Conservation (phyloP, 2,329 filamentous ascomycete species). For the Aquanectria penicillioides region DNA sequence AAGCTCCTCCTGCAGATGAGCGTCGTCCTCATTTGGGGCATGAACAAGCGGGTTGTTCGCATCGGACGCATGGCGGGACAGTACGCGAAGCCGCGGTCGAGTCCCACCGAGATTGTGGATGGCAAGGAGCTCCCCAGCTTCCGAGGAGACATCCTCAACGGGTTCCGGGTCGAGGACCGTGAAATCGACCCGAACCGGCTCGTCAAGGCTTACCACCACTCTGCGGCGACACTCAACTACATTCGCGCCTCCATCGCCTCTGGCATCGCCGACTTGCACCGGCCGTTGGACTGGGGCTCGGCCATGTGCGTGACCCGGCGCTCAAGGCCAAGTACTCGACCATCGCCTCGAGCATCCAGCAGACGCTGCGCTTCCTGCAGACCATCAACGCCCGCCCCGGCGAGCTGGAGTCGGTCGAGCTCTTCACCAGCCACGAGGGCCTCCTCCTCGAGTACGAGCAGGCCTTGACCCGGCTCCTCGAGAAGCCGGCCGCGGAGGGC, state of each 20-base stretch:
- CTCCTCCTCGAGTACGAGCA: slow-evolving; percentile 95
- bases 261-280: slow-evolving; percentile 92
- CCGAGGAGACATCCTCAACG: slow-evolving; percentile 95
- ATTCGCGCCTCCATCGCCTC: slow-evolving; percentile 84
- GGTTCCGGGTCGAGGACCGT: slow-evolving; percentile 79
- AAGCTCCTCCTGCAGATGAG: slow-evolving; percentile 98
- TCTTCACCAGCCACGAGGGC: slow-evolving; percentile 96
- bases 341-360: slow-evolving; percentile 87
- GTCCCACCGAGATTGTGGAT: slow-evolving; percentile 82
- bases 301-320: slow-evolving; percentile 85
- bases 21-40: slow-evolving; percentile 91
- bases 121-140: slow-evolving; percentile 88
- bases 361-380: slow-evolving; percentile 92
- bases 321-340: slow-evolving; percentile 87
- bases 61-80: slow-evolving; percentile 97
- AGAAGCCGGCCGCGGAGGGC: slow-evolving; percentile 62
- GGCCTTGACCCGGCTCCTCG: slow-evolving; percentile 80
- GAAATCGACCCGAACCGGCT: slow-evolving; percentile 84
- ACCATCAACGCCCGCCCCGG: slow-evolving; percentile 89
- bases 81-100: slow-evolving; percentile 95
- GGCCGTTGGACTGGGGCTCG: slow-evolving; percentile 94
- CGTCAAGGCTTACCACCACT: slow-evolving; percentile 94
- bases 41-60: slow-evolving; percentile 83
- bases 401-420: slow-evolving; percentile 88
- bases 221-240: slow-evolving; percentile 93